These are phyloP conservation scores for Wickerhamomyces bovis DNA, from an alignment of 805 yeast genomes.

Conservation along the genomic window DNA sequence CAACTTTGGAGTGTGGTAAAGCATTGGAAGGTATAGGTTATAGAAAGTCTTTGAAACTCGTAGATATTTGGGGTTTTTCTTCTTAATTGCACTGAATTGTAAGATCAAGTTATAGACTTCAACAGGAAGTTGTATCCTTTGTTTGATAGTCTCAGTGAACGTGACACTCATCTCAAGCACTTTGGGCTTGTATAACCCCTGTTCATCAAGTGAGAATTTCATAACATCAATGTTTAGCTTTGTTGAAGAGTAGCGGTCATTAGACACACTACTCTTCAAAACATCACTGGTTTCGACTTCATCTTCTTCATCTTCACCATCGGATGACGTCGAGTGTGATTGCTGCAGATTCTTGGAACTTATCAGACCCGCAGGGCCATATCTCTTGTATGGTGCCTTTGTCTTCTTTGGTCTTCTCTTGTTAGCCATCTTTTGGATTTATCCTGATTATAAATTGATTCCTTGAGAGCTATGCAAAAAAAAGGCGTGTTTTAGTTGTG, in stretches of 20 bases:
- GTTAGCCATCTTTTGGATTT: constrained; percentile 71
- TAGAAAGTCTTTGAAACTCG: constrained; percentile 61
- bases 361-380: constrained; percentile 42
- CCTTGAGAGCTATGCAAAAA: neutral
- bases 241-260: constrained; percentile 42
- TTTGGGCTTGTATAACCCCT: constrained; percentile 3
- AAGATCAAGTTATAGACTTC: constrained; percentile 26
- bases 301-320: constrained; percentile 27
- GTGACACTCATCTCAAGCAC: constrained; percentile 9
- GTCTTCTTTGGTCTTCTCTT: constrained; percentile 81
- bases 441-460: neutral
- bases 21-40: constrained; percentile 48
- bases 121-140: constrained; percentile 10
- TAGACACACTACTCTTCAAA: neutral
- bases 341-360: neutral
- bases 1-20: constrained; percentile 61
- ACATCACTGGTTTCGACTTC: constrained; percentile 13
- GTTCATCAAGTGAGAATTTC: constrained; percentile 27
- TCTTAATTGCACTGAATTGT: constrained; percentile 22
- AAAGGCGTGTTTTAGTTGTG: neutral
- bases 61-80: constrained; percentile 43
- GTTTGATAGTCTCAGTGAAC: constrained; percentile 7
- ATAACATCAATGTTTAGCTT: constrained; percentile 46
- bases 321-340: constrained; percentile 5
- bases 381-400: constrained; percentile 73